A percentile compares a stretch with the other conserved stretches of the same genome.
Evolutionary conservation across 495 filamentous ascomycete genomes (phyloP).

Genomic region (Chlorociboria aeruginascens): DNA sequence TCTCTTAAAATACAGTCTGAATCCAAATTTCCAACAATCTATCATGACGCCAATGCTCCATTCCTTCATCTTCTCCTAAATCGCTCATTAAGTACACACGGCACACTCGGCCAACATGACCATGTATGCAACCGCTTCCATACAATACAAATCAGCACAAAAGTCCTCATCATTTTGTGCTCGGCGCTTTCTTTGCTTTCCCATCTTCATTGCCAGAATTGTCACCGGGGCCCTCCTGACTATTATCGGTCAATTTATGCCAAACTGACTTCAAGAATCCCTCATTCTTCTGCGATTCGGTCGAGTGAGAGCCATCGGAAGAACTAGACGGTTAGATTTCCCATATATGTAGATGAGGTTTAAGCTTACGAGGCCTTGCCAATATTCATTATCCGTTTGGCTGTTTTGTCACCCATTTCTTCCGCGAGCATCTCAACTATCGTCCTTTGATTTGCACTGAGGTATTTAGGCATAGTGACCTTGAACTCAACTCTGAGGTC

Average conservation of each 20-base stretch:
- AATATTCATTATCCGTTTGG: conserved; percentile 74
- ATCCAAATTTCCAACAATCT: not conserved
- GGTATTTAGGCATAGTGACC: conserved; percentile 86
- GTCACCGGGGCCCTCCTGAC: conserved; percentile 28
- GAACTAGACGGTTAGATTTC: not conserved
- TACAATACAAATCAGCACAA: too few species aligned
- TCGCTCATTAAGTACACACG: conserved; percentile 8
- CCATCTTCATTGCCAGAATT: conserved; percentile 3
- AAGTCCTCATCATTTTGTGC: not conserved
- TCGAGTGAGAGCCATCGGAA: conserved; percentile 13
- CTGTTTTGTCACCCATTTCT: conserved; percentile 81
- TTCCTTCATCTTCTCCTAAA: not conserved
- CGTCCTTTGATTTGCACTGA: conserved; percentile 77
- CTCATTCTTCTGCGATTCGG: conserved; percentile 53
- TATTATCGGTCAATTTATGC: conserved; percentile 75
- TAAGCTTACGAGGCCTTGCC: not conserved
- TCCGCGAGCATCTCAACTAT: conserved; percentile 92
- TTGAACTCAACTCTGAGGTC: conserved; percentile 92
- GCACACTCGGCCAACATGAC: too few species aligned
- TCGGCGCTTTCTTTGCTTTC: conserved; percentile 6
- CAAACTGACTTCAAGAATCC: conserved; percentile 82
- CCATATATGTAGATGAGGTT: not conserved
- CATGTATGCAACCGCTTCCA: too few species aligned
- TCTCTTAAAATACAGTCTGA: conserved; percentile 9
- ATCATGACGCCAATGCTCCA: conserved; percentile 12